phyloP scores from a whole-genome alignment of 2,329 filamentous ascomycete genomes.

The Aureobasidium sp. region DNA sequence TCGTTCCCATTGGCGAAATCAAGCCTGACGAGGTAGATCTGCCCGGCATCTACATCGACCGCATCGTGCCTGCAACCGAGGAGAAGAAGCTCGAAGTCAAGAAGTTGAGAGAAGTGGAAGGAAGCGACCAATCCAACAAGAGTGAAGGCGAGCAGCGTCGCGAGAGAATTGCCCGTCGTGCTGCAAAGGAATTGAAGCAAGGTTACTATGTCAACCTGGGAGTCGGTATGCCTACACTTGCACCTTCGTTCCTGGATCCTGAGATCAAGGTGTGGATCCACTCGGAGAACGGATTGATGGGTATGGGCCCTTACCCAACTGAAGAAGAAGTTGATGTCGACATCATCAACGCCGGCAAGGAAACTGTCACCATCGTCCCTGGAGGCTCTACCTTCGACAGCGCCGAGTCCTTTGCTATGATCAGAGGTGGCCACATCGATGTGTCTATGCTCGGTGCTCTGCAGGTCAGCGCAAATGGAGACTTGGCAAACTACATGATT shows the following conservation, averaged over 20 bases:
- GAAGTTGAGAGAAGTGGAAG: conserved; percentile 44
- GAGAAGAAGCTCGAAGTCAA: conserved; percentile 65
- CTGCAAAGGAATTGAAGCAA: conserved; percentile 72
- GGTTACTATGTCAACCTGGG: conserved; percentile 76
- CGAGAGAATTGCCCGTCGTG: conserved; percentile 65
- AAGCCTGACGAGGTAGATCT: conserved; percentile 67
- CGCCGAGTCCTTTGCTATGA: conserved; percentile 80
- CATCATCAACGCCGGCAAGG: conserved; percentile 80
- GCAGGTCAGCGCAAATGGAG: conserved; percentile 69
- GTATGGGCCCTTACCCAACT: conserved; percentile 73
- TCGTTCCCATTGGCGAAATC: conserved; percentile 66
- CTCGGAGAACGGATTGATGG: conserved; percentile 77
- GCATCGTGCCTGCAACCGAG: conserved; percentile 65
- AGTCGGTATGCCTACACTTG: conserved; percentile 80
- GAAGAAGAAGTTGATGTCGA: conserved; percentile 66
- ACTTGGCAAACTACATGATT: conserved; percentile 85
- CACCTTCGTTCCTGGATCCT: conserved; percentile 63
- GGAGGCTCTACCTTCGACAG: conserved; percentile 73
- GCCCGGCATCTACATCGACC: conserved; percentile 74
- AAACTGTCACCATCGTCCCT: conserved; percentile 71
- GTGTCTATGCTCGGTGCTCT: conserved; percentile 76
- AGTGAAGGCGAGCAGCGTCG: conserved; percentile 47
- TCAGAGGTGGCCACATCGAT: conserved; percentile 74
- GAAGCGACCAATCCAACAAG: conserved; percentile 29
- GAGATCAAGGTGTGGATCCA: conserved; percentile 72